phyloP scores from a whole-genome alignment of 345 rosid species.

The Erodium maritimum region DNA sequence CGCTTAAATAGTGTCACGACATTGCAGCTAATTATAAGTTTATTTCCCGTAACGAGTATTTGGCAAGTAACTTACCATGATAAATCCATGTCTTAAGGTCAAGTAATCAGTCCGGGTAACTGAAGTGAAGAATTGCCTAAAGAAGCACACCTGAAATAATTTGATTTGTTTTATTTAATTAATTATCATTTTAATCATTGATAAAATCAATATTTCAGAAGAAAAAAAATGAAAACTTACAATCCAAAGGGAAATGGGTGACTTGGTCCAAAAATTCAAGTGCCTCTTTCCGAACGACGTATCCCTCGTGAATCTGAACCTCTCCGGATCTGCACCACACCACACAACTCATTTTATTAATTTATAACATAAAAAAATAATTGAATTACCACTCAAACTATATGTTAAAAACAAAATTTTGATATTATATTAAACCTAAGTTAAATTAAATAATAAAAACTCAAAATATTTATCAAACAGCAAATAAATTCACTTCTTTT shows the following conservation, averaged over 20 bases:
- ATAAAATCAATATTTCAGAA: background rate
- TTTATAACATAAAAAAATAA: no score
- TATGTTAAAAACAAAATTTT: no score
- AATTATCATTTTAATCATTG: conserved; percentile 34
- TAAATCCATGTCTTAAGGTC: conserved; percentile 19
- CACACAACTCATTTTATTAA: background rate
- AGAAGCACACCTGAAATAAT: conserved; percentile 82
- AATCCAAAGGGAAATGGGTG: conserved; percentile 59
- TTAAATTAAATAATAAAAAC: no score
- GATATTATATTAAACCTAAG: no score
- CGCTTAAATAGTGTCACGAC: no score
- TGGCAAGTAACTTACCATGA: background rate
- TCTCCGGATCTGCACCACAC: conserved; percentile 65
- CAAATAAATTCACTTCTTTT: no score
- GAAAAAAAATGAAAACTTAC: conserved; percentile 27
- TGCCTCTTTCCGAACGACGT: conserved; percentile 92
- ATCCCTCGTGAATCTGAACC: conserved; percentile 87
- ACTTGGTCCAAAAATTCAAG: conserved; percentile 56
- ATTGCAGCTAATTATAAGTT: no score
- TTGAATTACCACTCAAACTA: no score
- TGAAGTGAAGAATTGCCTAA: conserved; percentile 81
- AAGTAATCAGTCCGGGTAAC: conserved; percentile 79
- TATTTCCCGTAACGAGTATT: no score
- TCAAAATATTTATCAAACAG: no score
- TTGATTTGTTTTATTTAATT: no score